Conservation (phyloP, 192 early-diverging fungal genomes). For the Entophlyctis luteolus region DNA sequence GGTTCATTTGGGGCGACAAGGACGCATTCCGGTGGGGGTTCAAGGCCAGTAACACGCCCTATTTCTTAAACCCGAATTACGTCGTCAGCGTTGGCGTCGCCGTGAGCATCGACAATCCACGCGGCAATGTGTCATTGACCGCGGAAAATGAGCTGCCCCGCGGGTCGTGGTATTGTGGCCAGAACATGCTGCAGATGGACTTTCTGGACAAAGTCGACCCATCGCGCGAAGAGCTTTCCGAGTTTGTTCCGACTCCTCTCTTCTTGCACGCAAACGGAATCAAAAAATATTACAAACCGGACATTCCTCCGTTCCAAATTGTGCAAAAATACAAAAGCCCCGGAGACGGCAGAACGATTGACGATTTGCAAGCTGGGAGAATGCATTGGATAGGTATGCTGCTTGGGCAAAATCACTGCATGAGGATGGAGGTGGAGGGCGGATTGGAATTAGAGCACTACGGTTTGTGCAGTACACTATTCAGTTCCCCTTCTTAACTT, state of each 20-base stretch:
- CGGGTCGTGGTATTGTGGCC: conserved; percentile 7
- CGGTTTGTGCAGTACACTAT: neutral
- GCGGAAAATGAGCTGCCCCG: neutral
- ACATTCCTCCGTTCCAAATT: conserved; percentile 17
- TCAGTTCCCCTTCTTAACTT: neutral
- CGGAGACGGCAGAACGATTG: neutral
- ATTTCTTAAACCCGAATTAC: conserved; percentile 6
- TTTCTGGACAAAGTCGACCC: neutral
- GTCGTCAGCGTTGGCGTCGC: conserved; percentile 2
- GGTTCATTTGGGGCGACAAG: conserved; percentile 31
- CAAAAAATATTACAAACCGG: neutral
- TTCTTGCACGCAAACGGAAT: conserved; percentile 21
- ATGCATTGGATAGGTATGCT: conserved; percentile 2
- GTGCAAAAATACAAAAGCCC: neutral
- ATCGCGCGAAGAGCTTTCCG: too few species aligned
- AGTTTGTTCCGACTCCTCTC: neutral
- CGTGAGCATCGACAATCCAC: neutral
- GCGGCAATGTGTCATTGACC: conserved; percentile 5
- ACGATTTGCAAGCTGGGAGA: neutral
- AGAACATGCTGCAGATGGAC: conserved; percentile 16
- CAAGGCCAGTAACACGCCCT: conserved; percentile 4
- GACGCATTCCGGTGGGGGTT: conserved; percentile 36
- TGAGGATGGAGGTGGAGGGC: neutral
- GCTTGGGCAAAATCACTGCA: conserved; percentile 3
- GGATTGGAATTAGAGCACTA: neutral